A percentile compares a stretch with the other conserved stretches of the same genome.
phyloP scores from a whole-genome alignment of 768 basidiomycete species.

The Calocera viscosa region DNA sequence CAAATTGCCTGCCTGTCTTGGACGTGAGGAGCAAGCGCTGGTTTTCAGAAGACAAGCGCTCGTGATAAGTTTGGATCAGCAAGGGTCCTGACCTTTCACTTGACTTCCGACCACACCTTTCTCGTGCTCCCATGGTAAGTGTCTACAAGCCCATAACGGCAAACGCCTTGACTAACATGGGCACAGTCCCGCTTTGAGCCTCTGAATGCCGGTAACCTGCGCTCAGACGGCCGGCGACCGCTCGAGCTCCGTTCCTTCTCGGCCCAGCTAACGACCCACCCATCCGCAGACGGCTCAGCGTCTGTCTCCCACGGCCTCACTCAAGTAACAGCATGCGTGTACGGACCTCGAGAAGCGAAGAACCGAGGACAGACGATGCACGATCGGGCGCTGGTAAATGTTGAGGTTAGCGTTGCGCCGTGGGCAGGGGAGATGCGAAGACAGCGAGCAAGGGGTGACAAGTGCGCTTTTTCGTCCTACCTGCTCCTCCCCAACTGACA shows the following conservation, averaged over 20 bases:
- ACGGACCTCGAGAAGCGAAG: slow-evolving; percentile 84
- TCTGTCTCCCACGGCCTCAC: slow-evolving; percentile 81
- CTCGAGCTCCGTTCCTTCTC: slow-evolving; percentile 75
- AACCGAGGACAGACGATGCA: slow-evolving; percentile 67
- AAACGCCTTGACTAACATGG: not conserved
- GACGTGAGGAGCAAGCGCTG: no score
- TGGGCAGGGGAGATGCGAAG: slow-evolving; percentile 64
- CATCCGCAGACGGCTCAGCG: slow-evolving; percentile 75
- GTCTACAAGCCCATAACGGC: not conserved
- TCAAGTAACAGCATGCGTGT: slow-evolving; percentile 73
- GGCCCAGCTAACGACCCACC: slow-evolving; percentile 58
- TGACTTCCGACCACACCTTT: not conserved
- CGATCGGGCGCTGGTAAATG: slow-evolving; percentile 78
- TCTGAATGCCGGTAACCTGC: slow-evolving; percentile 35
- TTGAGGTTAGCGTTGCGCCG: slow-evolving; percentile 82
- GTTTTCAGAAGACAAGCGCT: no score
- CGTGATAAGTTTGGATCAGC: no score
- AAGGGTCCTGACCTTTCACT: no score
- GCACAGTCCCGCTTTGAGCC: slow-evolving; percentile 19
- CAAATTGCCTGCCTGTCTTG: no score
- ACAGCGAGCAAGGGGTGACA: slow-evolving; percentile 69
- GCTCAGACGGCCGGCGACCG: slow-evolving; percentile 86
- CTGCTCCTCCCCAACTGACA: slow-evolving; percentile 11
- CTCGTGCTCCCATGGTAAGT: not conserved
- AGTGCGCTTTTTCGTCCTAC: slow-evolving; percentile 43